Base-by-base conservation (phyloP, 2,329 filamentous ascomycete genomes). In the Graphilbum ipis-grandicollis region DNA sequence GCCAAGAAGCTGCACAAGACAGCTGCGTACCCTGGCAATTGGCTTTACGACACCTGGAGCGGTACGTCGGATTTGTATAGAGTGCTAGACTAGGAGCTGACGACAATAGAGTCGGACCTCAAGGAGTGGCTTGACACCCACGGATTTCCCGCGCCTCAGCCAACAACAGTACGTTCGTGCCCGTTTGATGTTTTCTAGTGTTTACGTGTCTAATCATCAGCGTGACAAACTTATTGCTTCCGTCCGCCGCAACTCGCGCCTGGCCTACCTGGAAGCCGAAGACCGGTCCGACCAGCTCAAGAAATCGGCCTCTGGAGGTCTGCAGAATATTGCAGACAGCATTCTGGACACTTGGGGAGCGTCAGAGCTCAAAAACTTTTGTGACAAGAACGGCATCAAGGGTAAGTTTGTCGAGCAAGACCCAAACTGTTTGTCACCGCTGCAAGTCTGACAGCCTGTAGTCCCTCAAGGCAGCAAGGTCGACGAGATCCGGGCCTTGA, bases 61-160 rank as follows among this genome's bases (percentile, higher is more conserved):
- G 60, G 54, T 56, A 39, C 5, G 51, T 12, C 5, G 10, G 9
- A 9, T 5, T 17, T 18, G 9, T n/a, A n/a, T 14, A 10, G n/a
- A 6, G 14, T 29, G n/a, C 9, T 18, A 19, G 12, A 22, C 31
- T 34, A 19, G 33, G 39, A 19, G 43, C 39, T 12, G 17, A 29
- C 28, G n/a, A 6, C 9, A 29, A 29, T 31, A 55, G 82, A 93
- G 45, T 94, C 86, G 45, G 88, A 94, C 35, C 62, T 93, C 44
- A 96, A 96, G 66, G 71, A 81, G 46, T 98, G 82, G 79, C 77
- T 94, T 33, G 90, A 96, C 50, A 77, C 79, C 46, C 75, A 84
- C 47, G 90, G 90, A 36, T 75, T 88, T 56, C 78, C 83, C 12
- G 81, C 72, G 38, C 88, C 90, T 42, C 88, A 96, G 55, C 80